Conservation (phyloP, 1,284 basidiomycete genomes). For the Xerocomus nothofagi region DNA sequence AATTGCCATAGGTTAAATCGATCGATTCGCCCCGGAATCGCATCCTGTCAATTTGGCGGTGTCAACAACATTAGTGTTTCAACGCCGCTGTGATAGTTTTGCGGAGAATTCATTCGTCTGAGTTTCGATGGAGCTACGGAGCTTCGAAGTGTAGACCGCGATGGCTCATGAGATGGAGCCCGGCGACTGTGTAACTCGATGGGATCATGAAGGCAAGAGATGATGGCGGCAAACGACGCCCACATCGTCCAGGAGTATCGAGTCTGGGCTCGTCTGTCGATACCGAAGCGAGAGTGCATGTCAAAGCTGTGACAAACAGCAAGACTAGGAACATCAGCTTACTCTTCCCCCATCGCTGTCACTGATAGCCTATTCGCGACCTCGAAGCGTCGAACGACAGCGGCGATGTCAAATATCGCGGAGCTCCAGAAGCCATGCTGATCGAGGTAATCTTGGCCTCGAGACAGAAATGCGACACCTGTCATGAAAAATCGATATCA, state of each 20-base stretch:
- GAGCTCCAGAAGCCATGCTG: not conserved
- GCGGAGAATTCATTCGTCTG: conserved; percentile 1
- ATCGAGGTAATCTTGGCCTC: not conserved
- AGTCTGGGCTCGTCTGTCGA: not conserved
- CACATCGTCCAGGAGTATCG: not conserved
- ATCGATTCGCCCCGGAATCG: conserved; percentile 8
- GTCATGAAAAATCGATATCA: conserved; percentile 1
- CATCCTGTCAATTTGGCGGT: not conserved
- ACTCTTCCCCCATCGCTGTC: not conserved
- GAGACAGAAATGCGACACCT: not conserved
- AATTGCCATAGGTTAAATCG: conserved; percentile 14
- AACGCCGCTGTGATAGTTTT: conserved; percentile 3
- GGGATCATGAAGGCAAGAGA: not conserved
- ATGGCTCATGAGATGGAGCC: not conserved
- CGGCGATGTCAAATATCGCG: not conserved
- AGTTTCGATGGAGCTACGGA: not conserved
- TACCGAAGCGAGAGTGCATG: not conserved
- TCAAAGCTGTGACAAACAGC: not conserved
- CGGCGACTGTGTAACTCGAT: not conserved
- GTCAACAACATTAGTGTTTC: not conserved
- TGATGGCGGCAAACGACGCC: not conserved
- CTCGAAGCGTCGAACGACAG: not conserved
- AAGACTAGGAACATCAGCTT: not conserved
- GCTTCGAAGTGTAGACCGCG: not conserved
- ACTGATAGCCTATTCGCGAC: not conserved